Evolutionary conservation across 129 eudicot species (phyloP), one percentile per base, ranked within the genome.

Genomic region (Helichrysum umbraculigerum): DNA sequence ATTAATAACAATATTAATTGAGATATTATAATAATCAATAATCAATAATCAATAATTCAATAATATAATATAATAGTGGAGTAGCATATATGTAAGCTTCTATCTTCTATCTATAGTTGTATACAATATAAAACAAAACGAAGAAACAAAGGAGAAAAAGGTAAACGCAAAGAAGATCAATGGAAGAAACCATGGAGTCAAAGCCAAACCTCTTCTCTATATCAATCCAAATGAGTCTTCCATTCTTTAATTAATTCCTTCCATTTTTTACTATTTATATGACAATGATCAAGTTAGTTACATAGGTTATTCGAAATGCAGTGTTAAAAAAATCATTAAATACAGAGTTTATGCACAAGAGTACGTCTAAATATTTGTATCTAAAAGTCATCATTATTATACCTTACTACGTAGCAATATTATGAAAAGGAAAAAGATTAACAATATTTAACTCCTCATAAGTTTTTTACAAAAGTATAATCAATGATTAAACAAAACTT

Each of bases 81-180:
- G 77, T 47, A 78, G 77, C 67, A 72, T 72, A 65, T 69, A 30
- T 78, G 29, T 52, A 79, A 72, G 60, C 68, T 64, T 64, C 60
- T 64, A 33, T 35, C 41, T 41, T 35, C 41, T 41, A 32, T 0
- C 34, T 32, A 0, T 25, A 25, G 28, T 25, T 25, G 28, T 25
- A 68, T 54, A 52, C 78, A 72, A 72, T 14, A 51, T 79, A 79
- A 79, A 72, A 79, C 84, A 80, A 80, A 80, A 42, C 63, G 84
- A 80, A 80, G 79, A 80, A 80, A 80, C 84, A 80, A 80, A 80
- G 79, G 79, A 74, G 84, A 74, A 80, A 80, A 80, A 58, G 79
- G 79, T 80, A 80, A 80, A 74, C 84, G 62, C 79, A 80, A 74
- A 80, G 71, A 80, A 74, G 79, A 80, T 80, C 79, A 66, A 58